Evolutionary conservation across 768 basidiomycete species (phyloP), one percentile per base, ranked within the genome.

Genomic region (Calocybe gangraenosa): DNA sequence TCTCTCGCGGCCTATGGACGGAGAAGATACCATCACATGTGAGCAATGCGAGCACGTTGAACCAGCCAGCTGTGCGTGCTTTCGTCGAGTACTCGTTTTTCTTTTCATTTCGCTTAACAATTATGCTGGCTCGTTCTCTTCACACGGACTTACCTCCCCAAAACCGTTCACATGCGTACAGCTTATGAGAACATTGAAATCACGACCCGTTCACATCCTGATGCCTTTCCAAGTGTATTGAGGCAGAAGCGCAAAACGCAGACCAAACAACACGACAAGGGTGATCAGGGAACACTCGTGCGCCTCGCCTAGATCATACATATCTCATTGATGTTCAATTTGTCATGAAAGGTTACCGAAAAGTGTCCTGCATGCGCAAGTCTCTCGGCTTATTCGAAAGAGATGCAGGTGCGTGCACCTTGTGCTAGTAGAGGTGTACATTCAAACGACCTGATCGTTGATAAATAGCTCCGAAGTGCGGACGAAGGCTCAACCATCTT

Each of bases 401-500:
- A 92, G 63, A 81, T 84, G 66, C 91, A 94, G 77, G 86, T 87
- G 50, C 38, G 77, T 61, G 25, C 11, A 28, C 6, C 5, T 5
- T 11, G 25, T 11, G 25, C 25, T 28, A 28, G 5, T 11, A 6
- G 25, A 11, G 34, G 7, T 7, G n/a, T 35, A 7, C 13, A n/a
- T 35, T 7, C 5, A 35, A 33, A 9, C 35, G 34, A 33, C 28
- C 14, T 36, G 14, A 42, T 48, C 28, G 22, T 36, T 13, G 18
- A 30, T 33, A 23, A 18, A 32, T 61, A 90, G 87, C 69, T 89
- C 61, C 81, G 92, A 40, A 89, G 90, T 53, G 93, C 91, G 31
- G 93, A 95, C 65, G 93, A 95, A 73, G 93, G 93, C 2, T 89
- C 90, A 23, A 96, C 92, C 10, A 83, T 94, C 56, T 84, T 95